Conservation (phyloP, 73 alveolate genomes). For the Paraurostyla sp. region DNA sequence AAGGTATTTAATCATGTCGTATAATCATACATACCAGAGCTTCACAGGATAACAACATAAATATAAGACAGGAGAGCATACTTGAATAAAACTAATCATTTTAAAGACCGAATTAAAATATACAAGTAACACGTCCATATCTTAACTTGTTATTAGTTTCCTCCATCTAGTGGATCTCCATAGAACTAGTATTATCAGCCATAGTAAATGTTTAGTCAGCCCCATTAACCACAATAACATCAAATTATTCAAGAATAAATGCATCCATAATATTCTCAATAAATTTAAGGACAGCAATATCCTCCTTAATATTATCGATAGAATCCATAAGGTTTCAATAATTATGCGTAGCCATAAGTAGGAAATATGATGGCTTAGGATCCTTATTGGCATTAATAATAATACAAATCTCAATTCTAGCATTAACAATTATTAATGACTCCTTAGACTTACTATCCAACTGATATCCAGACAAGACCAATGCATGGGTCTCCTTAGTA, state of each 20-base stretch:
- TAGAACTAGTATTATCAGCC: neutral
- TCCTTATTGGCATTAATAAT: slow-evolving; percentile 39
- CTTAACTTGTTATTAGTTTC: neutral
- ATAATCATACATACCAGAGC: too few relatives aligned
- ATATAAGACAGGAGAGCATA: too few relatives aligned
- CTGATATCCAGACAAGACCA: neutral
- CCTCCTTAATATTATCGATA: neutral
- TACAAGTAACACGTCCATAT: neutral
- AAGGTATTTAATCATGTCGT: too few relatives aligned
- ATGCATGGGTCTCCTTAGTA: neutral
- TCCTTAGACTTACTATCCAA: neutral
- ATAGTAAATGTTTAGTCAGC: neutral
- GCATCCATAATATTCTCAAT: too few relatives aligned
- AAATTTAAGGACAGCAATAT: too few relatives aligned
- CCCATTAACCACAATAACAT: neutral
- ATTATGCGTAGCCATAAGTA: neutral
- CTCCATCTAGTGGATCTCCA: slow-evolving; percentile 13
- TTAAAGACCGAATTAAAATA: too few relatives aligned
- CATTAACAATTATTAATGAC: neutral
- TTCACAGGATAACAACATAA: too few relatives aligned
- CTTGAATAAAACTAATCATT: too few relatives aligned
- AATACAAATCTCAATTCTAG: neutral
- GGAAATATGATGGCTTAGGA: neutral
- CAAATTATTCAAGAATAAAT: too few relatives aligned
- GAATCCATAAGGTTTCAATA: neutral